These are phyloP conservation scores for Reticulascus tulasneorum DNA, from an alignment of 2,329 filamentous ascomycete species.

Conservation along the genomic window DNA sequence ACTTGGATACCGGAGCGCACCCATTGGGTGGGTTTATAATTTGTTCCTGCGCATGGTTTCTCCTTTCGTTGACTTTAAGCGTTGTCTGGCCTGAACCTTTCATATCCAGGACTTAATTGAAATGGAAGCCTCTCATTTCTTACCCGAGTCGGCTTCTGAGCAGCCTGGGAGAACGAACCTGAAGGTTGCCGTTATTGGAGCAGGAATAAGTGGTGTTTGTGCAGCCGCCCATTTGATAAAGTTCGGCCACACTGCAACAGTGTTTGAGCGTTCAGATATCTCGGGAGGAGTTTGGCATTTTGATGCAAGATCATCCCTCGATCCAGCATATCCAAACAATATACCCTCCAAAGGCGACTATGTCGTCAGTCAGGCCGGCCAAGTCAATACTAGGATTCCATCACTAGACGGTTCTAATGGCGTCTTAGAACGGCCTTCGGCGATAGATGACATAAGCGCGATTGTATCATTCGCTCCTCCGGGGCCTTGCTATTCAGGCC, in stretches of 20 bases:
- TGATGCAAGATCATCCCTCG: conserved; percentile 23
- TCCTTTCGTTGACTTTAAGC: too few species aligned
- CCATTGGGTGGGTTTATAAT: too few species aligned
- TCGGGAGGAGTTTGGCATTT: conserved; percentile 28
- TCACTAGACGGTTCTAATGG: conserved; percentile 32
- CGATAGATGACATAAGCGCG: background rate
- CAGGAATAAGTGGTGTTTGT: conserved; percentile 5
- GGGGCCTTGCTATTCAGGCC: conserved; percentile 49
- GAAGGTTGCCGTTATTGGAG: conserved; percentile 6
- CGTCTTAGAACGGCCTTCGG: background rate
- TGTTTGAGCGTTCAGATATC: conserved; percentile 1
- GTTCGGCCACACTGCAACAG: background rate
- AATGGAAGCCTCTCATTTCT: too few species aligned
- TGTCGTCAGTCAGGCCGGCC: conserved; percentile 11
- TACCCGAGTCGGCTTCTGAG: too few species aligned
- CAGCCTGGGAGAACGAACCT: too few species aligned
- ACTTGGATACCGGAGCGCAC: too few species aligned
- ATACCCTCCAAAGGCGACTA: conserved; percentile 24
- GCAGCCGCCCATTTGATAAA: conserved; percentile 1
- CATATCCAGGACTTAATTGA: too few species aligned
- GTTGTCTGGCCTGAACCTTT: too few species aligned
- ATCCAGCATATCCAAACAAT: conserved; percentile 28
- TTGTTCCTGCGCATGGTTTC: too few species aligned
- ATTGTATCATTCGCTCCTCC: conserved; percentile 18
- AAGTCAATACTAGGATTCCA: background rate